A percentile compares a stretch with the other conserved stretches of the same genome.
phyloP scores from a whole-genome alignment of 208 protist genomes.

The Novymonas esmeraldas region DNA sequence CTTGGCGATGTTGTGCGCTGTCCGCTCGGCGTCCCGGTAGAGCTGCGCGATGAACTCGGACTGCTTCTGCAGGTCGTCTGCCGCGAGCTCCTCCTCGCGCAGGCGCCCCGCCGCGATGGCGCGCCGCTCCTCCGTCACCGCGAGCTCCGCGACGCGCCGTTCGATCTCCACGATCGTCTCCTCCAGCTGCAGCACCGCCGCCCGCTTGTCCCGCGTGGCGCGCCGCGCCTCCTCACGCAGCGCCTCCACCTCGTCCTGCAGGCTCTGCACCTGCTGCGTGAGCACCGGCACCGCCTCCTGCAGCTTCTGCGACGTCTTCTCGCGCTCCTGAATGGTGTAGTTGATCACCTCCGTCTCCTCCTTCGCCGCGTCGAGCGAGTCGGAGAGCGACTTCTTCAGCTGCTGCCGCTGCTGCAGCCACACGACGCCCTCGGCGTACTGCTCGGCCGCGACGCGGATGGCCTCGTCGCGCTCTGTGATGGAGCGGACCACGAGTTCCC shows the following conservation, averaged over 20 bases:
- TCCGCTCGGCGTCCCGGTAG: conserved; percentile 57
- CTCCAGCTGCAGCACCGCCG: conserved; percentile 29
- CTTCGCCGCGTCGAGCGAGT: conserved; percentile 38
- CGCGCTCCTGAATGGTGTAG: conserved; percentile 56
- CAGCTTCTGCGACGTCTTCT: conserved; percentile 52
- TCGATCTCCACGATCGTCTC: conserved; percentile 38
- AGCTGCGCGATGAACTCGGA: conserved; percentile 61
- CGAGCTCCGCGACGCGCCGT: conserved; percentile 35
- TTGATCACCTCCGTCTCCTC: conserved; percentile 56
- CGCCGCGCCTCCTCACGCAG: conserved; percentile 65
- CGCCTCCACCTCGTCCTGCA: conserved; percentile 85
- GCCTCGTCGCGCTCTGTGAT: conserved; percentile 90
- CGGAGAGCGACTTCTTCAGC: conserved; percentile 37
- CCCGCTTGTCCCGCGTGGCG: conserved; percentile 51
- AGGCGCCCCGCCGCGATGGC: conserved; percentile 33
- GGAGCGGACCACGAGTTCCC: conserved; percentile 84
- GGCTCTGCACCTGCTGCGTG: conserved; percentile 48
- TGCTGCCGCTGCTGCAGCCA: conserved; percentile 74
- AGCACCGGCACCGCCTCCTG: conserved; percentile 45
- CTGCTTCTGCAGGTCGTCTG: conserved; percentile 69
- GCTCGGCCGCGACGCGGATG: conserved; percentile 75
- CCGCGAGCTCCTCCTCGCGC: conserved; percentile 41
- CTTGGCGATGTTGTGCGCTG: conserved; percentile 54
- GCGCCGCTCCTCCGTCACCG: conserved; percentile 28
- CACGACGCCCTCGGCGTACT: conserved; percentile 72